Conservation (phyloP, 352 stramenopile genomes). For the Globisporangium echinulatum region DNA sequence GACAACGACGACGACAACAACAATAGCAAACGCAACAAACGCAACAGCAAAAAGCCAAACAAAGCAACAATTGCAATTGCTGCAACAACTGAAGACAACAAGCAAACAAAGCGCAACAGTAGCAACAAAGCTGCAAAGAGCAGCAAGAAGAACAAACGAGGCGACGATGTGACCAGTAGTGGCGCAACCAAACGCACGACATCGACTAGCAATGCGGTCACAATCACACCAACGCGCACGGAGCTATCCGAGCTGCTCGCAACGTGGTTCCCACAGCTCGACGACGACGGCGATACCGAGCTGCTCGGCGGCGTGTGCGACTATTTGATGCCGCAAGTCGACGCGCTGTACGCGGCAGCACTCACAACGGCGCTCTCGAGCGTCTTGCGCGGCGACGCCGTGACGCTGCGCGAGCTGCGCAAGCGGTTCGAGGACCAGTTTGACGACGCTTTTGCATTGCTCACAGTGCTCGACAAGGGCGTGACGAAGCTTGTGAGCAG, state of each 20-base stretch:
- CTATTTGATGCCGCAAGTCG: slow-evolving; percentile 33
- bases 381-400: slow-evolving; percentile 67
- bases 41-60: too few species aligned
- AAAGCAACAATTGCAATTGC: too few species aligned
- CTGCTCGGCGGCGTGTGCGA: slow-evolving; percentile 48
- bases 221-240: slow-evolving; percentile 44
- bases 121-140: slow-evolving; percentile 27
- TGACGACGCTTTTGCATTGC: slow-evolving; percentile 43
- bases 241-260: slow-evolving; percentile 38
- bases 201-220: slow-evolving; percentile 7
- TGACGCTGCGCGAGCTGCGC: slow-evolving; percentile 54
- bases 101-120: slow-evolving; percentile 34
- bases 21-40: slow-evolving; percentile 21
- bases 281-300: slow-evolving; percentile 54
- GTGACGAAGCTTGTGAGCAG: slow-evolving; percentile 61
- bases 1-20: slow-evolving; percentile 32
- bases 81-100: too few species aligned
- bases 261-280: slow-evolving; percentile 39
- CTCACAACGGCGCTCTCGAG: slow-evolving; percentile 50
- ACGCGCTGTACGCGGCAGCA: slow-evolving; percentile 43
- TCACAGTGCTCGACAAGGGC: slow-evolving; percentile 58
- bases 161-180: slow-evolving; percentile 13
- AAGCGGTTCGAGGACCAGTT: slow-evolving; percentile 76
- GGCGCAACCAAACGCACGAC: not conserved
- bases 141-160: slow-evolving; percentile 34